Conservation (phyloP, 1,139 yeast species). For the Suhomyces panamericanus region DNA sequence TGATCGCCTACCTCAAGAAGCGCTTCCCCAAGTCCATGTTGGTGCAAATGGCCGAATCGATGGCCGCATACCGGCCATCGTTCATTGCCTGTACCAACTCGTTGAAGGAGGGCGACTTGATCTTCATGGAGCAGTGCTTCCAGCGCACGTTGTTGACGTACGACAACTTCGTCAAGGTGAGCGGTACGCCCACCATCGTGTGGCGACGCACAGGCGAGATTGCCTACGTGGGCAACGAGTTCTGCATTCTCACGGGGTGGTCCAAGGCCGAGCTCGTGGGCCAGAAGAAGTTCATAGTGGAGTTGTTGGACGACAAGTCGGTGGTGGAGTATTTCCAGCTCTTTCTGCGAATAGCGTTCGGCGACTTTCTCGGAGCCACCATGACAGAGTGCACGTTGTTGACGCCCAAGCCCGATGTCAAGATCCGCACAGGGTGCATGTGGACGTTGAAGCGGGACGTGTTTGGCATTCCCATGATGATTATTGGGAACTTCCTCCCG, state of each 20-base stretch:
- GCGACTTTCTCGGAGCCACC: slow-evolving; percentile 87
- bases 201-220: slow-evolving; percentile 97
- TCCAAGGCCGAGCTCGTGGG: slow-evolving; percentile 62
- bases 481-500: slow-evolving; percentile 88
- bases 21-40: slow-evolving; percentile 71
- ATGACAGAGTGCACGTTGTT: slow-evolving; percentile 81
- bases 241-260: slow-evolving; percentile 91
- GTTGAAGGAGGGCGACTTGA: slow-evolving; percentile 83
- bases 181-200: slow-evolving; percentile 92
- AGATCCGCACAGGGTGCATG: slow-evolving; percentile 73
- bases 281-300: slow-evolving; percentile 75
- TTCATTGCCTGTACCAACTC: slow-evolving; percentile 92
- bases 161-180: slow-evolving; percentile 75
- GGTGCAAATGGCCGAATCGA: slow-evolving; percentile 80
- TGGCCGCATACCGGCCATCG: slow-evolving; percentile 88
- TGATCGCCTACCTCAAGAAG: slow-evolving; percentile 69
- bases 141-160: slow-evolving; percentile 89
- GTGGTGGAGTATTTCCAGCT: slow-evolving; percentile 86
- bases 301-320: slow-evolving; percentile 82
- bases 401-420: slow-evolving; percentile 51
- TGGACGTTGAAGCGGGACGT: slow-evolving; percentile 80
- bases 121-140: slow-evolving; percentile 95
- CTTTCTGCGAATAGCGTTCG: slow-evolving; percentile 84
- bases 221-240: slow-evolving; percentile 91
- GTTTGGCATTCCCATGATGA: slow-evolving; percentile 81